Evolutionary conservation across 2,329 filamentous ascomycete species (phyloP), one percentile per base, ranked within the genome.

Genomic region (Apiospora hydei): DNA sequence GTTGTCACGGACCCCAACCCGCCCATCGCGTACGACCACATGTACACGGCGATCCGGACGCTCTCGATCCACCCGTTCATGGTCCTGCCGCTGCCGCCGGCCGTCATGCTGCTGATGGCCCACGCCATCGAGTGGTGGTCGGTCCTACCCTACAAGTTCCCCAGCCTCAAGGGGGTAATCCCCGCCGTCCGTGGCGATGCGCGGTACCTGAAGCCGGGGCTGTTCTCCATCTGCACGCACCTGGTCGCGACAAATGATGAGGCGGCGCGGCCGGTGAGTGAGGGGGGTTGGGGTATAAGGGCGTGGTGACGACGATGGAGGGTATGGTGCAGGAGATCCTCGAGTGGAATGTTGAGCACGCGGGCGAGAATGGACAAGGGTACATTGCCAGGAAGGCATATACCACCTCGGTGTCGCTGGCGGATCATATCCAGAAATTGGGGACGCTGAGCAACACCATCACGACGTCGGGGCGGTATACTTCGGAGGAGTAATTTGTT

Each of bases 191-290:
- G 70, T 0, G 81, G 83, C 8, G 81, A 82, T 21, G 71, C 81
- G 24, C 79, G 77, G 70, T 79, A 83, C 69, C 74, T 85, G 38
- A 81, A 84, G 74, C 84, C 84, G 0, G 81, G 78, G 0, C 71
- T 85, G 11, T 84, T 85, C 70, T 82, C 81, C 14, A 83, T 85
- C 57, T 80, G 80, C 61, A 83, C 83, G 6, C 83, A 85, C 68
- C 75, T 85, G 2, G 77, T 83, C 6, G 83, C 78, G 4, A 79
- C 76, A 2, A 81, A 84, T 71, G 77, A 78, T 0, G 80, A 80
- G 5, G 76, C 76, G 0, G 74, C 78, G 21, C 79, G 76, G 72
- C 76, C 82, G 0, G 78, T 83, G 0, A 68, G 72, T 1, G 75
- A 81, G 5, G 84, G 83, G 84, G 83, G 0, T 74, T 85, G 21